Conservation (phyloP, 441 rosid species). For the Populus hybrid region DNA sequence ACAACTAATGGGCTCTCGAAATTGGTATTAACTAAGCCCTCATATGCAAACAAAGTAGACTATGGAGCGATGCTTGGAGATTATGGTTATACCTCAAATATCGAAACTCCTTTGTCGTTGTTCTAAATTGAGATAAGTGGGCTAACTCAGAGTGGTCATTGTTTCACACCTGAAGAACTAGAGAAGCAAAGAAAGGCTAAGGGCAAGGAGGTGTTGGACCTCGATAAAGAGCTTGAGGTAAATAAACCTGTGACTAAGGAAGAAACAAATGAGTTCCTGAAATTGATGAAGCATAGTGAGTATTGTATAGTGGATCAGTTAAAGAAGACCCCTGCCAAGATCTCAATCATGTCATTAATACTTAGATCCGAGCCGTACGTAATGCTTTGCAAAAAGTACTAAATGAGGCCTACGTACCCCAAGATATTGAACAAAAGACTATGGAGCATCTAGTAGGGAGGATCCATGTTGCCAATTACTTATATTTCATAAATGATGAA, state of each 20-base stretch:
- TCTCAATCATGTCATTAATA: background rate
- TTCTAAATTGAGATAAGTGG: background rate
- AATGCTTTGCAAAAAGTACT: background rate
- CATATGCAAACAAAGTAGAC: background rate
- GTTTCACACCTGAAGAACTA: background rate
- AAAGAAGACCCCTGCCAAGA: background rate
- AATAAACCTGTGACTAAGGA: background rate
- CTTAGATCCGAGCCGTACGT: background rate
- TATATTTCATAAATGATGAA: background rate
- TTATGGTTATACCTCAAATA: too few relatives aligned
- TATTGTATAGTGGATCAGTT: background rate
- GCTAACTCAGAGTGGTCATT: background rate
- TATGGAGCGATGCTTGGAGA: background rate
- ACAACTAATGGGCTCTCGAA: background rate
- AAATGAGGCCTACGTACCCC: background rate
- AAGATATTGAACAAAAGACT: background rate
- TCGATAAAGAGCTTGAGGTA: background rate
- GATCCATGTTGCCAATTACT: background rate
- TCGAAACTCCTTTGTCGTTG: accelerated
- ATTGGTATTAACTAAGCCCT: background rate
- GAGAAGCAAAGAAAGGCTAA: background rate
- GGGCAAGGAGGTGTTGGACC: background rate
- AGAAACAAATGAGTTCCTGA: background rate
- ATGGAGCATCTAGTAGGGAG: background rate
- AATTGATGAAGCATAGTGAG: background rate